Base-by-base conservation (phyloP, 2,329 filamentous ascomycete genomes). In the Aureobasidium sp. region DNA sequence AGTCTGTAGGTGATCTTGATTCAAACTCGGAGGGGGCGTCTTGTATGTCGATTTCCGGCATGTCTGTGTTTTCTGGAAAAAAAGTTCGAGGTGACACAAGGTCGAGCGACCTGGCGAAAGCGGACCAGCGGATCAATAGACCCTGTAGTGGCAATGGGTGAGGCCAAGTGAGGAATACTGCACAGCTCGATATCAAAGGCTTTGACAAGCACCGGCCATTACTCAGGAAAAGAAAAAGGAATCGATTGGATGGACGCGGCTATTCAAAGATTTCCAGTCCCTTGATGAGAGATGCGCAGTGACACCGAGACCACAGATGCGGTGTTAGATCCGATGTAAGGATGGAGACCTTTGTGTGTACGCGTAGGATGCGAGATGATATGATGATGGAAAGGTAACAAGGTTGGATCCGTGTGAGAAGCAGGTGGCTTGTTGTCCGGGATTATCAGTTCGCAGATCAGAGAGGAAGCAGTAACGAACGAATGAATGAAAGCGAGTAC, bases 171-270 rank as follows among this genome's bases (percentile, higher is more conserved):
- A 58, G 29, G 24, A 47, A 35, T 19, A 48, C 54, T 44, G 37
- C 9, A 58, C 31, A 58, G 57, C 33, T 50, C 45, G 24, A 50
- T 60, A 45, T 60, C 37, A 60, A 42, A 42, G 22, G 47, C 15
- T 50, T 42, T 60, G 45, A n/a, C 22, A 50, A 33, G 45, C 35
- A 24, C 57, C 57, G 19, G 45, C 45, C 57, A 60, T 60, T 49
- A 60, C 44, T 39, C 57, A 50, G 22, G 11, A 19, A 17, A 40
- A 35, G 31, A 22, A 4, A 48, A 39, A 37, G 48, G 31, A 48
- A 47, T 40, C 24, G 37, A 50, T 50, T 60, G 57, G 22, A 50
- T 22, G 57, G 24, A 33, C 33, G 44, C 45, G 44, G 40, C 45
- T 44, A 49, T 40, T 47, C 57, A 27, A 58, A 47, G 40, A 47